These are phyloP conservation scores for Blepharisma japonicum DNA, from an alignment of 73 alveolate genomes.

Conservation along the genomic window DNA sequence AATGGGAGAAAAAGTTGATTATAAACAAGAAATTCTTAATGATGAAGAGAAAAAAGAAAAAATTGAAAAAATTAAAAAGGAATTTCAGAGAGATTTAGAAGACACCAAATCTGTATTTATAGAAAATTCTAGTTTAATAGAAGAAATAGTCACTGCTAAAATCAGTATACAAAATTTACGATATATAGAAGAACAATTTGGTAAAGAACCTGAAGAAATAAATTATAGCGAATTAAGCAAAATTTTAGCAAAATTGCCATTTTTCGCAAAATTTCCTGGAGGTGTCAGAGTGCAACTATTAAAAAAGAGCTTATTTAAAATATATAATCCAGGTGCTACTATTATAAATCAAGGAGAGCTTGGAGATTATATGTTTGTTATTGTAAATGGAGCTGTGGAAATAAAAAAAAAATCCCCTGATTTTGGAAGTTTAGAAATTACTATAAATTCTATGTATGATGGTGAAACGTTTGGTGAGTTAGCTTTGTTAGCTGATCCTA, in stretches of 20 bases:
- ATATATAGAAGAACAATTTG: neutral
- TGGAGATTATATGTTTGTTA: constrained; percentile 32
- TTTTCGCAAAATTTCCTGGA: constrained; percentile 23
- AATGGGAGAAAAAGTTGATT: too few species aligned
- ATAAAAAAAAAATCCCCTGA: constrained; percentile 1
- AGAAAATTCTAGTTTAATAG: too few species aligned
- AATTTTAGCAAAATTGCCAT: neutral
- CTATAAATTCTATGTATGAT: constrained; percentile 29
- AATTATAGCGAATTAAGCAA: neutral
- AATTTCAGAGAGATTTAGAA: too few species aligned
- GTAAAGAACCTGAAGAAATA: neutral
- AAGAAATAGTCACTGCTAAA: too few species aligned
- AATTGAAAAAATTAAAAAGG: too few species aligned
- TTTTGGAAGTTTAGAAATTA: constrained; percentile 2
- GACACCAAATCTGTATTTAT: too few species aligned
- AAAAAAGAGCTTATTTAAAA: neutral
- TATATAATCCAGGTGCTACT: neutral
- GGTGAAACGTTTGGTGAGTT: constrained; percentile 33
- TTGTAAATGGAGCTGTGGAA: neutral
- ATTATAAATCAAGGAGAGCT: constrained; percentile 16
- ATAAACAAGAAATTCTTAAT: too few species aligned
- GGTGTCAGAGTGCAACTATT: neutral
- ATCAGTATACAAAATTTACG: too few species aligned
- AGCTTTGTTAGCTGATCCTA: constrained; percentile 19
- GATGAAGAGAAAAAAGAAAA: too few species aligned